phyloP scores from a whole-genome alignment of 768 basidiomycete species.

The Butyriboletus loyo region DNA sequence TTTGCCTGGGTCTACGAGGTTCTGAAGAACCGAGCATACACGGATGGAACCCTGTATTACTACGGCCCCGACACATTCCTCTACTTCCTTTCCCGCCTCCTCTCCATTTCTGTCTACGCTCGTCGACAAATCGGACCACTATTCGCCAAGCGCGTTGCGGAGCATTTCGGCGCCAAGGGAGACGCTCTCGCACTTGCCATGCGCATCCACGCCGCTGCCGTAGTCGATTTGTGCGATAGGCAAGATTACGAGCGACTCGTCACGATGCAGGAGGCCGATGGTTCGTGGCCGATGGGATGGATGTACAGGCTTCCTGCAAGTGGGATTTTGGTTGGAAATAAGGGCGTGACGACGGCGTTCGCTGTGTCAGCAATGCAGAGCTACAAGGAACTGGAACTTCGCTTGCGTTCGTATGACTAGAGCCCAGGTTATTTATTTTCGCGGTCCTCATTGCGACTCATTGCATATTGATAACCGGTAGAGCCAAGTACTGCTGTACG shows the following conservation, averaged over 20 bases:
- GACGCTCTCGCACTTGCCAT: slow-evolving; percentile 21
- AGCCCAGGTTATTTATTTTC: neutral
- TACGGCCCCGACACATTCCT: slow-evolving; percentile 16
- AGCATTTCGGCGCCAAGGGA: slow-evolving; percentile 16
- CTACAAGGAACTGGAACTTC: slow-evolving; percentile 11
- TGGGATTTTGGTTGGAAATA: too few species aligned
- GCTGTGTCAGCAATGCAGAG: slow-evolving; percentile 3
- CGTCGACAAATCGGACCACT: slow-evolving; percentile 11
- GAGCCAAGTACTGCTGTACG: too few species aligned
- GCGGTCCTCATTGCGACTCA: too few species aligned
- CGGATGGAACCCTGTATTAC: slow-evolving; percentile 21
- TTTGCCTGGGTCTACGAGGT: slow-evolving; percentile 18
- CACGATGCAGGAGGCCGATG: too few species aligned
- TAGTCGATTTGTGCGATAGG: neutral
- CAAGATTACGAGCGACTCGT: neutral
- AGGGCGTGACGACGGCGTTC: too few species aligned
- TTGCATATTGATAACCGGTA: too few species aligned
- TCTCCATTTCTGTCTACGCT: slow-evolving; percentile 16
- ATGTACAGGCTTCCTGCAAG: neutral
- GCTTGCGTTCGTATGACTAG: slow-evolving; percentile 17
- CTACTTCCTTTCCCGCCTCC: slow-evolving; percentile 20
- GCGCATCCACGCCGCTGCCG: slow-evolving; percentile 15
- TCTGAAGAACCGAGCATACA: slow-evolving; percentile 22
- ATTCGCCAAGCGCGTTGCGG: neutral
- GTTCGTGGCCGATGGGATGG: neutral